phyloP scores from a whole-genome alignment of 345 rosid species.

The Barbarea vulgaris region DNA sequence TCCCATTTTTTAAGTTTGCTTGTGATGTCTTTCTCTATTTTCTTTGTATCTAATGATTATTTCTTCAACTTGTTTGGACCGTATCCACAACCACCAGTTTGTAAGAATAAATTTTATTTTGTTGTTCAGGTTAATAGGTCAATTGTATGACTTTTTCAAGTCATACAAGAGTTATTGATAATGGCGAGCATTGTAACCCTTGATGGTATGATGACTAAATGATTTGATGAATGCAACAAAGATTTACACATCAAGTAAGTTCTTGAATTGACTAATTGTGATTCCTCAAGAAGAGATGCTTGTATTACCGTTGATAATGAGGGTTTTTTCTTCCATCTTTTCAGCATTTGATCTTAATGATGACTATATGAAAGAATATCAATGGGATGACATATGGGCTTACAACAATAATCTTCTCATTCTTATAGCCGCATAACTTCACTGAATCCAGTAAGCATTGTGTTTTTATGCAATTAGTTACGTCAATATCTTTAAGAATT shows the following conservation, averaged over 20 bases:
- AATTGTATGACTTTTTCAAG: slow-evolving; percentile 64
- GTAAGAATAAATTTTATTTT: slow-evolving; percentile 57
- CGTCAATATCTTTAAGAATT: slow-evolving; percentile 44
- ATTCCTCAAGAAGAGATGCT: slow-evolving; percentile 50
- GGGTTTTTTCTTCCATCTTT: slow-evolving; percentile 48
- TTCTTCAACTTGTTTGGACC: slow-evolving; percentile 31
- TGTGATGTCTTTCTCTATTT: too few species aligned
- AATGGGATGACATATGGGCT: slow-evolving; percentile 64
- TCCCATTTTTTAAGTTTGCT: too few species aligned
- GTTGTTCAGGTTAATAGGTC: slow-evolving; percentile 56
- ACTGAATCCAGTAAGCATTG: slow-evolving; percentile 58
- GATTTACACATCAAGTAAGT: slow-evolving; percentile 55
- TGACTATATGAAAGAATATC: slow-evolving; percentile 58
- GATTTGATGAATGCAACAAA: slow-evolving; percentile 78
- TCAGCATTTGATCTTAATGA: slow-evolving; percentile 56
- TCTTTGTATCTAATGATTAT: background rate
- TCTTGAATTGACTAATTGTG: slow-evolving; percentile 59
- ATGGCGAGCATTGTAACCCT: slow-evolving; percentile 67
- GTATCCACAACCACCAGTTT: slow-evolving; percentile 60
- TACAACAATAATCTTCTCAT: slow-evolving; percentile 71
- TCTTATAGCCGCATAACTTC: slow-evolving; percentile 49
- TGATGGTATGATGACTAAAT: slow-evolving; percentile 69
- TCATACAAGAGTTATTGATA: slow-evolving; percentile 60
- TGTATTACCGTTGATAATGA: slow-evolving; percentile 59
- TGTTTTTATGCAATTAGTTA: slow-evolving; percentile 55